These are phyloP conservation scores for Tetracentron sinense DNA, from an alignment of 164 flowering plant species.

Conservation along the genomic window DNA sequence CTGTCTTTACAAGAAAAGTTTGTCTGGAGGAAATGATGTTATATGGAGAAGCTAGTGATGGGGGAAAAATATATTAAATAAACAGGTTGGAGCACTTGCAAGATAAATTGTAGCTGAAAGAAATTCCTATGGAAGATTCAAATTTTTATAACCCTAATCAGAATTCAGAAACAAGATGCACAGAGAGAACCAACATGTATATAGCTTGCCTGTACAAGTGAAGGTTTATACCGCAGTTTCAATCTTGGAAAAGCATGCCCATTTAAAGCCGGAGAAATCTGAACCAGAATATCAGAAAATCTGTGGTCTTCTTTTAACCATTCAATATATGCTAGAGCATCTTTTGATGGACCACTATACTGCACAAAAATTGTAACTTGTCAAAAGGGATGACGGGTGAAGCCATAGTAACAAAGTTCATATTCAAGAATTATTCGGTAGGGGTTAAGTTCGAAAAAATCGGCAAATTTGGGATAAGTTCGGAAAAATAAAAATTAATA, in stretches of 20 bases:
- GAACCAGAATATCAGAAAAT: conserved; percentile 73
- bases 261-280: conserved; percentile 63
- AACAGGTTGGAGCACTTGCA: background rate
- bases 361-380: conserved; percentile 31
- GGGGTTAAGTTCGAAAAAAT: too few species aligned
- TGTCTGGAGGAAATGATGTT: background rate
- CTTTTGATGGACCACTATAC: conserved; percentile 83
- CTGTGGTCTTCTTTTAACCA: conserved; percentile 76
- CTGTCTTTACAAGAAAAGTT: background rate
- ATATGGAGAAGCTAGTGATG: background rate
- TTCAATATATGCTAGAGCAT: conserved; percentile 67
- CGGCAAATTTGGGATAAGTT: too few species aligned
- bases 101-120: background rate
- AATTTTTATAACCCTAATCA: background rate
- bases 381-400: background rate
- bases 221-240: conserved; percentile 87
- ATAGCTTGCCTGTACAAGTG: conserved; percentile 80
- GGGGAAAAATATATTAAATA: background rate
- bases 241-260: conserved; percentile 89
- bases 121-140: background rate
- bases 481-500: too few species aligned
- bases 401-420: background rate
- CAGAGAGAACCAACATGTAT: background rate
- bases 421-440: too few species aligned
- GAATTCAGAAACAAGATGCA: background rate